Evolutionary conservation across 2,329 filamentous ascomycete genomes (phyloP).

Genomic region (Sphaerulina musiva): DNA sequence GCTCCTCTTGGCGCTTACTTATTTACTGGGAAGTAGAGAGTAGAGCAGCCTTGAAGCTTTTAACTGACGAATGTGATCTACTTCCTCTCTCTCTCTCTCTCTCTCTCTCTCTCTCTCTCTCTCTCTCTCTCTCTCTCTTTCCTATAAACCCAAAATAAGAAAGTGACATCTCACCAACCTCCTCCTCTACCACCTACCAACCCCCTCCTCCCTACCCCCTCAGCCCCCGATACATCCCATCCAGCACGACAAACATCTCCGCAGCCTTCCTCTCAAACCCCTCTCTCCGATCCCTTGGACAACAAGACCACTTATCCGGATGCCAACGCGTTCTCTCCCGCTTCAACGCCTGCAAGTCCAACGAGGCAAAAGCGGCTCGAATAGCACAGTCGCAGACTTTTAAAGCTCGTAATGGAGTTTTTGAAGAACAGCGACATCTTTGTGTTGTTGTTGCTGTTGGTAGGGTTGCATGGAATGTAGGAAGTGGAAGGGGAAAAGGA

Average conservation of each 20-base stretch:
- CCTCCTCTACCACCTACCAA: too few relatives aligned
- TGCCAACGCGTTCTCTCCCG: constrained; percentile 9
- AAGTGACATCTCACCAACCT: too few relatives aligned
- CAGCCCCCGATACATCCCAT: not conserved
- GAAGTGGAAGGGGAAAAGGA: too few relatives aligned
- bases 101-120: too few relatives aligned
- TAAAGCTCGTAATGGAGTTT: not conserved
- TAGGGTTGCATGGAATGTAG: not conserved
- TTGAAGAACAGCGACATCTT: too few relatives aligned
- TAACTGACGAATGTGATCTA: too few relatives aligned
- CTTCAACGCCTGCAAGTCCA: constrained; percentile 2
- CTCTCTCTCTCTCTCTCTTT: too few relatives aligned
- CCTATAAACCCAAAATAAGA: too few relatives aligned
- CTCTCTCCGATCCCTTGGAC: constrained; percentile 2
- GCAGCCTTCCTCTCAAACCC: constrained; percentile 5
- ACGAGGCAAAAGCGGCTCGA: not conserved
- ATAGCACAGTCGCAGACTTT: not conserved
- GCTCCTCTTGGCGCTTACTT: too few relatives aligned
- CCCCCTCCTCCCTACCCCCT: not conserved
- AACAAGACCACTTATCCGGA: constrained; percentile 15
- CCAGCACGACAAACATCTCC: not conserved
- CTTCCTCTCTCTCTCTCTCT: too few relatives aligned
- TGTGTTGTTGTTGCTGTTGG: not conserved
- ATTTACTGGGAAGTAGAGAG: too few relatives aligned
- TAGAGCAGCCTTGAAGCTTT: too few relatives aligned